Conservation (phyloP, 2,329 filamentous ascomycete genomes). For the Keithomyces neogunnii region DNA sequence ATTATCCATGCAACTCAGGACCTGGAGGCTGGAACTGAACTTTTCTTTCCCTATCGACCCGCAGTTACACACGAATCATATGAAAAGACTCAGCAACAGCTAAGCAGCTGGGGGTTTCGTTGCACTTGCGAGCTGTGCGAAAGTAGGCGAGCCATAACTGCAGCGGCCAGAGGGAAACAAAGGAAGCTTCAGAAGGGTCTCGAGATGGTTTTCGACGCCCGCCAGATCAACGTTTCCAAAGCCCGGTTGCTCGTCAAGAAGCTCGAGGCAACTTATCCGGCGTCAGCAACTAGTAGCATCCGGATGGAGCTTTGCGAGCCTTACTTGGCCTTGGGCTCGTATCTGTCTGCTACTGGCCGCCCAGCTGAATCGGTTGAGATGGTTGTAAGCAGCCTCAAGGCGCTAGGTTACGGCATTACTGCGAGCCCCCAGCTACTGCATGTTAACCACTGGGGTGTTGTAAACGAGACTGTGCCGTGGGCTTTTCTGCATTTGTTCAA, state of each 20-base stretch:
- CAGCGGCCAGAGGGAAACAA: too few relatives aligned
- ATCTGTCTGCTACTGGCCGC: neutral
- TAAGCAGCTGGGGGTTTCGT: slow-evolving; percentile 30
- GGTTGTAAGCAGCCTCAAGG: neutral
- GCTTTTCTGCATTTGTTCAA: slow-evolving; percentile 11
- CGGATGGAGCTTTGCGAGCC: neutral
- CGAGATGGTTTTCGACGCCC: too few relatives aligned
- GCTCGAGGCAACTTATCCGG: slow-evolving; percentile 2
- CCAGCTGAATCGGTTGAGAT: neutral
- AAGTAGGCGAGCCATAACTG: too few relatives aligned
- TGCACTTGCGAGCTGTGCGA: slow-evolving; percentile 33
- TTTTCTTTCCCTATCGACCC: slow-evolving; percentile 31
- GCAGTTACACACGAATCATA: slow-evolving; percentile 14
- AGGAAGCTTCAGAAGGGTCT: slow-evolving; percentile 7
- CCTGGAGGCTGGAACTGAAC: slow-evolving; percentile 34
- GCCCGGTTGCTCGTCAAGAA: neutral
- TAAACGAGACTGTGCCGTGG: neutral
- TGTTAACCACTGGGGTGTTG: slow-evolving; percentile 16
- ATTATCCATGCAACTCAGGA: slow-evolving; percentile 38
- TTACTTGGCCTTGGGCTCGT: slow-evolving; percentile 11
- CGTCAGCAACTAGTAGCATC: too few relatives aligned
- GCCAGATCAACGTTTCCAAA: slow-evolving; percentile 11
- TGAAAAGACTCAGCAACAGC: slow-evolving; percentile 20
- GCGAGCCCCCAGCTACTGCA: slow-evolving; percentile 7
- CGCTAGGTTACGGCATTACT: neutral